Evolutionary conservation across 345 rosid species (phyloP), one percentile per base, ranked within the genome.

Genomic region (Cardiospermum halicacabum): DNA sequence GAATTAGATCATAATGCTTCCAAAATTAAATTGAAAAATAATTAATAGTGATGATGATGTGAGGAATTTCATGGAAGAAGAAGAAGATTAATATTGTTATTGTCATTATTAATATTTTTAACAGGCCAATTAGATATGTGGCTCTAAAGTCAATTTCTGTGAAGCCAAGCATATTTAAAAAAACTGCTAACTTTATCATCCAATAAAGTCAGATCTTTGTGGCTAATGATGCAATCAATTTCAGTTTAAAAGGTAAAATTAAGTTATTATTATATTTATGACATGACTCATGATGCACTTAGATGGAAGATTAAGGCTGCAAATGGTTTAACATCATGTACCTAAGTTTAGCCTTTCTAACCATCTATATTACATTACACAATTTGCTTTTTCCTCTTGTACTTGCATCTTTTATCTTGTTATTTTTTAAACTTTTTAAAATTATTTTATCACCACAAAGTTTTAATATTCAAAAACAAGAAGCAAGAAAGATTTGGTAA

Each of bases 281-380:
- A n/a, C n/a, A 60, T 81, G 82, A 81, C 70, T 76, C 66, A 60
- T 58, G 30, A 0, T 51, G 75, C 85, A 81, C 81, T 74, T 61
- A 11, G 16, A 9, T 51, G 45, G 54, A 24, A 66, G 66, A 56
- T 68, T 65, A 60, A 64, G 68, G 56, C 70, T 71, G 31, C 62
- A 27, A 65, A 42, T 34, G 59, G 66, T n/a, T 36, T 64, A 51
- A 56, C 69, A 69, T 77, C 77, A 62, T 24, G 58, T 67, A 75
- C 80, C 73, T 75, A 78, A 67, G 70, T 60, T 60, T 51, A 72
- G 56, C 60, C 67, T 43, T 39, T 39, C 53, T 9, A 51, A 3
- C n/a, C 53, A 37, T 4, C 13, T 25, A 12, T 42, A 43, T 34
- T 15, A n/a, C 27, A 24, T 54, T 64, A 49, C 54, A 21, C 10